Conservation (phyloP, 208 protist species). For the Lotmaria passim region DNA sequence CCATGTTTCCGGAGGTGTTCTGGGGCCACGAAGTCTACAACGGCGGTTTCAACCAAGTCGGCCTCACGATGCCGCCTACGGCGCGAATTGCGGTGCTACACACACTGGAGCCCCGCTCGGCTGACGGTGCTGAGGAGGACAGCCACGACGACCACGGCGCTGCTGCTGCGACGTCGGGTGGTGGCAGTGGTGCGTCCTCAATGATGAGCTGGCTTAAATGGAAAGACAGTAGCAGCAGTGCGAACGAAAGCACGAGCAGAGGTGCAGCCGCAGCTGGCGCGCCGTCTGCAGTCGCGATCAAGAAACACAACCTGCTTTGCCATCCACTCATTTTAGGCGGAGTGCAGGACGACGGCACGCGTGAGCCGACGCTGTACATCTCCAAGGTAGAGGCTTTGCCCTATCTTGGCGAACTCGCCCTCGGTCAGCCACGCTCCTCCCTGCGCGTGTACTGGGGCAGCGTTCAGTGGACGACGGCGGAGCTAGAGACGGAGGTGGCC, state of each 20-base stretch:
- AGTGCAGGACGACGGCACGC: constrained; percentile 56
- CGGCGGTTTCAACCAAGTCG: constrained; percentile 83
- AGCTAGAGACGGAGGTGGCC: constrained; percentile 79
- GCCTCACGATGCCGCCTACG: constrained; percentile 88
- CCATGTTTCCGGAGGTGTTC: constrained; percentile 92
- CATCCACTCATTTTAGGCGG: constrained; percentile 63
- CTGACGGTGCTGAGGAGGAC: too few species aligned
- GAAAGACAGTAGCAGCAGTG: constrained; percentile 28
- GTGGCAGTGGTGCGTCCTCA: constrained; percentile 7
- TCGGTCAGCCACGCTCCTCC: constrained; percentile 76
- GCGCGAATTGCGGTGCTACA: constrained; percentile 82
- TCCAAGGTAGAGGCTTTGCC: constrained; percentile 82
- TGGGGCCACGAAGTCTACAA: constrained; percentile 90
- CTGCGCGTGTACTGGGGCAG: constrained; percentile 87
- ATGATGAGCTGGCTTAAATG: constrained; percentile 68
- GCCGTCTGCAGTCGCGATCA: not conserved
- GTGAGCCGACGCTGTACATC: constrained; percentile 80
- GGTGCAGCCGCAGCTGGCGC: not conserved
- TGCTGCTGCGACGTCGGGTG: not conserved
- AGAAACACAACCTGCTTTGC: constrained; percentile 56
- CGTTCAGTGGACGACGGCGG: constrained; percentile 79
- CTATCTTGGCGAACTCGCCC: constrained; percentile 69
- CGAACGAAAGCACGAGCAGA: not conserved
- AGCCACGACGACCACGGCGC: not conserved
- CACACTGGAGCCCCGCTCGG: constrained; percentile 60